Base-by-base conservation (phyloP, 371 early-diverging fungal genomes). In the Mucor circinelloides region DNA sequence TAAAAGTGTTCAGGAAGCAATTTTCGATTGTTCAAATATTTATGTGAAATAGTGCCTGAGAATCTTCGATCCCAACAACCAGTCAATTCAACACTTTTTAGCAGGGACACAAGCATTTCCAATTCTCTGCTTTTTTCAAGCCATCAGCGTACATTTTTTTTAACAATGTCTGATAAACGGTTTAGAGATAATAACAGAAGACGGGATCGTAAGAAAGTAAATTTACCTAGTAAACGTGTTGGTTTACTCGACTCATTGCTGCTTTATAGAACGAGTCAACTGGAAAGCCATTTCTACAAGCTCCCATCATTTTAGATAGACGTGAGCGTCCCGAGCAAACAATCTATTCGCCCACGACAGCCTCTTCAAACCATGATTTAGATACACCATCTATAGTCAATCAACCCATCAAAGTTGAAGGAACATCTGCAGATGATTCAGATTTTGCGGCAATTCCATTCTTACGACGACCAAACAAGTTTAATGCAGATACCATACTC, bases 231-330 rank as follows among this genome's bases (percentile, higher is more conserved):
- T 38, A n/a, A 31, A 8, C 15, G 8, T 25, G 23, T 15, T n/a
- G 36, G 15, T 23, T 21, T 6, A 40, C 48, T 10, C 34, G 23
- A 2, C 23, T n/a, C 44, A 6, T 34, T 17, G 10, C 2, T 17
- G 1, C 13, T 6, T 12, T 13, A 13, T 44, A 64, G 64, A 64
- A 64, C 21, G 64, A 64, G 6, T 25, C 66, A 6, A 34, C 68
- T 15, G 27, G 44, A 21, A 48, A 44, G 55, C 40, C 61, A 15
- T 55, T 67, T 44, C 61, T 48, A 30, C 67, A 67, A 44, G 61
- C 72, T 1, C 72, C 72, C 42, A 67, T 72, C 13, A 72, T 72
- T 25, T 23, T 72, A 8, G 72, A 72, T 52, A 56, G 72, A 64
- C 72, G 68, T 31, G 68, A 60, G 27, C 64, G 64, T 9, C 21